Percentiles rank a stretch among this genome's conserved stretches.
phyloP scores from a whole-genome alignment of 108 stramenopile genomes.

The Schizochytrium sp. region DNA sequence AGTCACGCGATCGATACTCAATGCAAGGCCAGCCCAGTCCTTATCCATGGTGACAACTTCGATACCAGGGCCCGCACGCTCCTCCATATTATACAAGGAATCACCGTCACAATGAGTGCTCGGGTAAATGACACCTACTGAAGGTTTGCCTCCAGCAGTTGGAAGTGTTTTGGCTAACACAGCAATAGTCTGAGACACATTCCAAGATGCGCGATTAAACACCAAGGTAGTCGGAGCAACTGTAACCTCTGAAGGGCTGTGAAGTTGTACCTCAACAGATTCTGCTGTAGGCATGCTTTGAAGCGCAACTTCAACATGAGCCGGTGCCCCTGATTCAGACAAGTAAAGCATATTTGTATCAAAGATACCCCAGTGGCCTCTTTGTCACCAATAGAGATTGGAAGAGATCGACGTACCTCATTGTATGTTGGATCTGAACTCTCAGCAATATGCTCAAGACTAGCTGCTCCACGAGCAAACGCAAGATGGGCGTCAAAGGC shows the following conservation, averaged over 20 bases:
- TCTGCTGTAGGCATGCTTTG: constrained; percentile 36
- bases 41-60: constrained; percentile 4
- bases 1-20: neutral
- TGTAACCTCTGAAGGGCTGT: neutral
- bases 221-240: neutral
- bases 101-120: neutral
- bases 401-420: neutral
- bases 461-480: neutral
- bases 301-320: neutral
- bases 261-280: neutral
- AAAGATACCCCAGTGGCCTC: neutral
- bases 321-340: neutral
- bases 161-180: neutral
- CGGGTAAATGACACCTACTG: neutral
- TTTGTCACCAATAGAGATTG: neutral
- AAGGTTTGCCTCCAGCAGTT: neutral
- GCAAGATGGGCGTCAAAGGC: neutral
- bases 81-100: neutral
- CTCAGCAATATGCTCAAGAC: neutral
- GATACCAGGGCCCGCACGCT: neutral
- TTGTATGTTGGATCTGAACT: constrained; percentile 25
- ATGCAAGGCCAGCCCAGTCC: constrained; percentile 26
- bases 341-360: constrained; percentile 5
- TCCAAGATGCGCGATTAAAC: neutral
- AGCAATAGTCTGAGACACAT: neutral